Evolutionary conservation across 345 rosid species (phyloP), one percentile per base, ranked within the genome.

Genomic region (Brassica nigra): DNA sequence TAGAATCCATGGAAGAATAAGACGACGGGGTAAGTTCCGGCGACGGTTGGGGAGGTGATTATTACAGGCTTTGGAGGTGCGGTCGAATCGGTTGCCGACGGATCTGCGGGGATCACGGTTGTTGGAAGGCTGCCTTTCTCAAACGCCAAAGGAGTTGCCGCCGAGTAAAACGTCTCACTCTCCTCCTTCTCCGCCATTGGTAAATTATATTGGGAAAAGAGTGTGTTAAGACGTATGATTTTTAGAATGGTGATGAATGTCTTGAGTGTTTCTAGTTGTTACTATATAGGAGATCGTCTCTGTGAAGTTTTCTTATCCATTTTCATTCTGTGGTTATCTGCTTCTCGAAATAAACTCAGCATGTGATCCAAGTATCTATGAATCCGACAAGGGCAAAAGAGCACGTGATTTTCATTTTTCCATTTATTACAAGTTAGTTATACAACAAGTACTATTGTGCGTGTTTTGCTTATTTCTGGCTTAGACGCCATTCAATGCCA

Each of bases 1-100:
- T 68, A 74, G 70, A 80, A 80, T 2, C 83, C 83, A 73, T 80
- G 83, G 79, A 80, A 80, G 71, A 80, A 80, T 7, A 80, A 68
- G 28, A 80, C 78, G 3, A 80, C 83, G 31, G 83, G 83, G 66
- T 80, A 80, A n/a, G 75, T 73, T 44, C 83, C 79, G n/a, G 78
- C 83, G 39, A 62, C 75, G 15, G 66, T 68, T 47, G 83, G 83
- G 9, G 27, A 49, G n/a, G 74, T 49, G 64, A 80, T 52, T 59
- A 0, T 67, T 30, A 74, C 78, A 16, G 83, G 75, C 18, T 80
- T 80, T 42, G 83, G 83, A 6, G 79, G 83, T 2, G 83, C 68
- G 3, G 62, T 42, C 11, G 23, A 27, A 55, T 80, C 78, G 4
- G 67, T 42, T 65, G 8, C 12, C 4, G 59, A 71, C 3, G 82